Evolutionary conservation across 495 filamentous ascomycete genomes (phyloP).

Genomic region (Podospora bellae-mahoneyi): DNA sequence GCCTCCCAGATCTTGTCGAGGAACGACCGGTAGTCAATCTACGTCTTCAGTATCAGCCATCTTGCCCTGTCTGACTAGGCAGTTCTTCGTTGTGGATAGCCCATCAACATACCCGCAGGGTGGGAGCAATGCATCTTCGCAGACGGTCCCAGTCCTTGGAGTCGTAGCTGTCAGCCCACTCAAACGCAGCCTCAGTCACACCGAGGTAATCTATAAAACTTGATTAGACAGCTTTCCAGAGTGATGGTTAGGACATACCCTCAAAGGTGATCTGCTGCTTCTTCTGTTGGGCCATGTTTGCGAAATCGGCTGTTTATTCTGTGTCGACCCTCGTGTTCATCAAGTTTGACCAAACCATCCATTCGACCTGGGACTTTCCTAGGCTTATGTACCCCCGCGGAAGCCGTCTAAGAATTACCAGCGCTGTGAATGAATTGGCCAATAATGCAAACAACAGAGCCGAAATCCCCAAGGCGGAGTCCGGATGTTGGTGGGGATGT

Average conservation of each 20-base stretch:
- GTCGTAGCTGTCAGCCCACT: constrained; percentile 85
- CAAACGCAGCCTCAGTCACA: constrained; percentile 53
- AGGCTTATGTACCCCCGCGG: constrained; percentile 13
- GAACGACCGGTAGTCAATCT: constrained; percentile 73
- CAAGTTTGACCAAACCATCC: neutral
- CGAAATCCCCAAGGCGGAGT: constrained; percentile 13
- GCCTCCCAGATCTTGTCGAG: constrained; percentile 67
- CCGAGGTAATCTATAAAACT: constrained; percentile 49
- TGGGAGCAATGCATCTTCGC: constrained; percentile 67
- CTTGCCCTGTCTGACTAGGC: too few relatives aligned
- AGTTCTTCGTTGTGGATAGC: neutral
- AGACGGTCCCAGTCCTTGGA: constrained; percentile 76
- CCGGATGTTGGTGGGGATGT: constrained; percentile 36
- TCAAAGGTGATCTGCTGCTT: constrained; percentile 34
- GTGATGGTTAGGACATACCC: constrained; percentile 19
- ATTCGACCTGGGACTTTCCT: neutral
- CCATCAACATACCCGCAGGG: constrained; percentile 48
- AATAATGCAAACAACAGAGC: neutral
- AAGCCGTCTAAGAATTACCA: neutral
- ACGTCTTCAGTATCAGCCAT: neutral
- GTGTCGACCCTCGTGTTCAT: neutral
- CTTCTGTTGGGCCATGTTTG: constrained; percentile 28
- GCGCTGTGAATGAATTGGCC: constrained; percentile 7
- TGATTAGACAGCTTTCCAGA: neutral
- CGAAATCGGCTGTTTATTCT: neutral